These are phyloP conservation scores for Eimeria mitis DNA, from an alignment of 169 alveolate species.

Conservation along the genomic window DNA sequence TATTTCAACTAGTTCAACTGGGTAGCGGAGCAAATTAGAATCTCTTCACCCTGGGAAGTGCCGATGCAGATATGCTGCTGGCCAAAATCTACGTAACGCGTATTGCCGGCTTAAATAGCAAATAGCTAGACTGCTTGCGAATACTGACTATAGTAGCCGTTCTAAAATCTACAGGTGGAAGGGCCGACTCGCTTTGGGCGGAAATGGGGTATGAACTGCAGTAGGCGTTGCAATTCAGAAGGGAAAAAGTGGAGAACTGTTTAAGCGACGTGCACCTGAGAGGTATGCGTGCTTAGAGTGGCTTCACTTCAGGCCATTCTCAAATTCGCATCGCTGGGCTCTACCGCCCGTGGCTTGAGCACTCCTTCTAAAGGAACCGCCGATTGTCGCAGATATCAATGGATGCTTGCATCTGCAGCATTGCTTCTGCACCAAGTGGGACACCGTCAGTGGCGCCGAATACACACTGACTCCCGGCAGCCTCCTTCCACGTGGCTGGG, in stretches of 20 bases:
- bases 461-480: neutral
- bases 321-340: neutral
- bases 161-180: neutral
- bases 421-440: neutral
- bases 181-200: neutral
- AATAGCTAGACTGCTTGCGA: neutral
- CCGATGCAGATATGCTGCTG: neutral
- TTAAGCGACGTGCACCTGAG: neutral
- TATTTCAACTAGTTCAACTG: neutral
- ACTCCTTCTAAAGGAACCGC: neutral
- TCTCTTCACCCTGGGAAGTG: neutral
- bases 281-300: too few species aligned
- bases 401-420: neutral
- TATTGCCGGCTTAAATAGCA: neutral
- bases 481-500: neutral
- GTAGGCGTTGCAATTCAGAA: neutral
- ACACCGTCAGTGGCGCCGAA: neutral
- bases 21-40: neutral
- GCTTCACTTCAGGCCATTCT: neutral
- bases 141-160: neutral
- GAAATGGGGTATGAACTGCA: neutral
- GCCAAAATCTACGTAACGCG: neutral
- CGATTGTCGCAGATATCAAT: neutral
- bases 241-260: neutral
- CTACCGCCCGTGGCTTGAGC: neutral